Evolutionary conservation across 345 rosid species (phyloP).

Genomic region (Bruguiera sexangula): DNA sequence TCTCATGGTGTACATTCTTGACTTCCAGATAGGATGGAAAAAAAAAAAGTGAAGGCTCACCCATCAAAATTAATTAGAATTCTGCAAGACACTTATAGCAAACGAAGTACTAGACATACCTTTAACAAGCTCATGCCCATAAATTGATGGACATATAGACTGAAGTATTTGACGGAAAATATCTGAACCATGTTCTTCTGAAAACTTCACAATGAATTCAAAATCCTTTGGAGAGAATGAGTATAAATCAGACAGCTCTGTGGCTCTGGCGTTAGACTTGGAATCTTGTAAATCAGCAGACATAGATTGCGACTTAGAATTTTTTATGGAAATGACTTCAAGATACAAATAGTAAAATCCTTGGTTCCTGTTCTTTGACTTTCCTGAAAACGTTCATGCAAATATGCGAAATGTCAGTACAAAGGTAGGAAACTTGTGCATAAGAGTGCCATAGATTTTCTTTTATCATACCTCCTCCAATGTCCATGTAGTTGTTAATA

Average conservation of each 20-base stretch:
- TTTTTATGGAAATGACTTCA: slow-evolving; percentile 78
- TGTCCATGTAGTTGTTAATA: slow-evolving; percentile 82
- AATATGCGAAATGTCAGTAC: slow-evolving; percentile 6
- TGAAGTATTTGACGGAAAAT: slow-evolving; percentile 75
- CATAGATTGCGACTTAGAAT: slow-evolving; percentile 70
- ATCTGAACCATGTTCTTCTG: slow-evolving; percentile 79
- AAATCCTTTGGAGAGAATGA: slow-evolving; percentile 80
- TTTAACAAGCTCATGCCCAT: slow-evolving; percentile 97
- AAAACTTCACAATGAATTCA: slow-evolving; percentile 88
- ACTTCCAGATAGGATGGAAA: background rate
- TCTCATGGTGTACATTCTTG: background rate
- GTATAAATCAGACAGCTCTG: slow-evolving; percentile 62
- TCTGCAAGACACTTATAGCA: background rate
- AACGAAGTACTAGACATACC: slow-evolving; percentile 35
- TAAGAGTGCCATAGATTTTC: slow-evolving; percentile 1
- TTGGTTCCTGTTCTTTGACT: slow-evolving; percentile 78
- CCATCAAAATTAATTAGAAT: background rate
- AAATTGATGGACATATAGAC: slow-evolving; percentile 90
- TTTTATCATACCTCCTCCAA: slow-evolving; percentile 77
- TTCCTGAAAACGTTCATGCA: slow-evolving; percentile 45
- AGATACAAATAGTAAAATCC: slow-evolving; percentile 89
- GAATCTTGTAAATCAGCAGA: slow-evolving; percentile 53
- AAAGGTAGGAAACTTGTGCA: background rate
- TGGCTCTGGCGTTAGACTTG: slow-evolving; percentile 39
- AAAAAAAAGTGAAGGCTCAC: background rate